Conservation (phyloP, 1,284 basidiomycete species). For the Ustilago xerochloae region DNA sequence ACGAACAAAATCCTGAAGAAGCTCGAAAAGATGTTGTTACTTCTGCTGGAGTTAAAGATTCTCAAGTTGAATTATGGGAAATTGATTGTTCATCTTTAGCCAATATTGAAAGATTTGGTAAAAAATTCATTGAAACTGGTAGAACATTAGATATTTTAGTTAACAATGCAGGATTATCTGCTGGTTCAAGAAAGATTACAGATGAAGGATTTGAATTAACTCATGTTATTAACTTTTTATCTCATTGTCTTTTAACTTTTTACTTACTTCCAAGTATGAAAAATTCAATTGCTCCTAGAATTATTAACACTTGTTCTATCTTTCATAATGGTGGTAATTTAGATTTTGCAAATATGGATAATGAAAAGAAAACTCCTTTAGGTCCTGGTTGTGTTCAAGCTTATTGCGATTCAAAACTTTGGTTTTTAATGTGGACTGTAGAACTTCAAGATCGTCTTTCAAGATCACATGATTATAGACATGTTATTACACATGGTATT, state of each 20-base stretch:
- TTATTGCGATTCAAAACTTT: constrained; percentile 58
- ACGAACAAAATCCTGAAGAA: constrained; percentile 56
- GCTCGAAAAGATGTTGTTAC: constrained; percentile 39
- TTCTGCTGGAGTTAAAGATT: constrained; percentile 5
- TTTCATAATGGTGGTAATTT: constrained; percentile 55
- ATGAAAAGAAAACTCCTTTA: constrained; percentile 39
- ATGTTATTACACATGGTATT: constrained; percentile 55
- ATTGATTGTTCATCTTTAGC: constrained; percentile 53
- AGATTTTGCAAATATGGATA: constrained; percentile 58
- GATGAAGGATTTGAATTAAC: constrained; percentile 60
- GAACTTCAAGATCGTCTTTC: constrained; percentile 56
- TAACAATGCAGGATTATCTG: constrained; percentile 55
- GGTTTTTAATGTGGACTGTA: constrained; percentile 56
- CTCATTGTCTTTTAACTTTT: constrained; percentile 53
- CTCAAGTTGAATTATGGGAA: constrained; percentile 55
- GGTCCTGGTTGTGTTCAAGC: constrained; percentile 43
- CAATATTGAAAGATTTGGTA: constrained; percentile 39
- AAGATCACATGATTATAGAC: constrained; percentile 46
- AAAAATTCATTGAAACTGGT: constrained; percentile 36
- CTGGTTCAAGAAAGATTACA: constrained; percentile 23
- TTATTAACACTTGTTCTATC: constrained; percentile 58
- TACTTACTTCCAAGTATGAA: constrained; percentile 52
- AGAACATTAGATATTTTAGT: constrained; percentile 43
- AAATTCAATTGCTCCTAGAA: constrained; percentile 32
- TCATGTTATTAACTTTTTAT: constrained; percentile 53